Evolutionary conservation across 2,329 filamentous ascomycete species (phyloP), one percentile per base, ranked within the genome.

Genomic region (Arthrobotrys pseudoclavata): DNA sequence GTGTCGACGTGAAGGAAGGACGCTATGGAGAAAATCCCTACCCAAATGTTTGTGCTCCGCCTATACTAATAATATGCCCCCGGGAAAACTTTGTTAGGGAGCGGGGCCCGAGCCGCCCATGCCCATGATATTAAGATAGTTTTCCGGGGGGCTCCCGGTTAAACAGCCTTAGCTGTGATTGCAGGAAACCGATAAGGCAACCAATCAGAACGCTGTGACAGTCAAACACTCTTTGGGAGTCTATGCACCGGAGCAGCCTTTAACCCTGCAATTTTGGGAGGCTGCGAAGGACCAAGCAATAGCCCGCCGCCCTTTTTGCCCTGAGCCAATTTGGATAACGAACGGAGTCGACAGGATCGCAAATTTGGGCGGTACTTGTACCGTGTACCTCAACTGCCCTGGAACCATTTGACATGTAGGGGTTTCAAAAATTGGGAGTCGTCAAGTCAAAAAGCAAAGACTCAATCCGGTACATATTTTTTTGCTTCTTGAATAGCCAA

Each of bases 341-440:
- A 24, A 13, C 7, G 34, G 34, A 37, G 34, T 37, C 34, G 15
- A 61, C 70, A 66, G 71, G 64, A 66, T 70, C 72, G 72, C 67
- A 70, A 70, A 52, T 77, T 77, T 64, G 57, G 55, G 66, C 40
- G 48, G 72, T 69, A 76, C 72, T 47, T 67, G 74, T 77, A 77
- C 74, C 53, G 69, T 48, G 68, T 77, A 77, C 74, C 61, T 62
- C 53, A 10, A 40, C 37, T 29, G 63, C 60, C 55, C 42, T 61
- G 47, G 60, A 67, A 62, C 61, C 37, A 66, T 76, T 76, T 77
- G 74, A 71, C 67, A 71, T 77, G 67, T 67, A 77, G 74, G 74
- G 72, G 74, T 55, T 64, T 69, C 55, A 62, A 45, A 55, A 31
- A 63, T 53, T 40, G 64, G 24, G 66, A 15, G 15, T 42, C 37